Conservation (phyloP, 2,329 filamentous ascomycete species). For the Knoxdaviesia proteae region DNA sequence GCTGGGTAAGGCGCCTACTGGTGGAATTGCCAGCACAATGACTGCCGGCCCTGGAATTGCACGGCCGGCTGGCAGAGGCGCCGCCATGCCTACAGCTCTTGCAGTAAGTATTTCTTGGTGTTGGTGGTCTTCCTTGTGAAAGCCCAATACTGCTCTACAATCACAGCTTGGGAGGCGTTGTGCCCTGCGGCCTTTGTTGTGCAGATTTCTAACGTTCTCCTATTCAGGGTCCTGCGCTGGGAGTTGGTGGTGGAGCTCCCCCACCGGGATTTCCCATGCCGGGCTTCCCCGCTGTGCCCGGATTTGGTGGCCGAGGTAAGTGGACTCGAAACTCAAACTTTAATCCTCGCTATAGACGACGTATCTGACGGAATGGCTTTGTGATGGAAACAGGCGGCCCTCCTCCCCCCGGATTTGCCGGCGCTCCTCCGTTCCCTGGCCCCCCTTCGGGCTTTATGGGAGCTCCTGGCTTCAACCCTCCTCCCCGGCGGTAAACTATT, state of each 20-base stretch:
- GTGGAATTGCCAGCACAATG: conserved; percentile 49
- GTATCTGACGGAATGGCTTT: no score
- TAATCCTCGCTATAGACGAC: no score
- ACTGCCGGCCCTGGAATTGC: conserved; percentile 75
- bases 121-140: neutral
- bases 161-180: no score
- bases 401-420: conserved; percentile 22
- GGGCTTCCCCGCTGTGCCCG: conserved; percentile 27
- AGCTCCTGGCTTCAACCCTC: conserved; percentile 58
- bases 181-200: neutral
- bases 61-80: conserved; percentile 73
- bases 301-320: conserved; percentile 31
- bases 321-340: no score
- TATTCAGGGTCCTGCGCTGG: conserved; percentile 54
- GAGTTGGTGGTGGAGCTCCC: conserved; percentile 54
- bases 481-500: conserved; percentile 32
- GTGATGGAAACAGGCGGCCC: conserved; percentile 17
- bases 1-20: conserved; percentile 56
- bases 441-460: conserved; percentile 30
- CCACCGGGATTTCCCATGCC: conserved; percentile 32
- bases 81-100: conserved; percentile 44
- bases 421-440: conserved; percentile 19
- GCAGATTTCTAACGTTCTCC: neutral
- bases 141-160: no score
- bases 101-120: conserved; percentile 30